Evolutionary conservation across 192 early-diverging fungal genomes (phyloP).

Genomic region (Rhizophlyctis rosea): DNA sequence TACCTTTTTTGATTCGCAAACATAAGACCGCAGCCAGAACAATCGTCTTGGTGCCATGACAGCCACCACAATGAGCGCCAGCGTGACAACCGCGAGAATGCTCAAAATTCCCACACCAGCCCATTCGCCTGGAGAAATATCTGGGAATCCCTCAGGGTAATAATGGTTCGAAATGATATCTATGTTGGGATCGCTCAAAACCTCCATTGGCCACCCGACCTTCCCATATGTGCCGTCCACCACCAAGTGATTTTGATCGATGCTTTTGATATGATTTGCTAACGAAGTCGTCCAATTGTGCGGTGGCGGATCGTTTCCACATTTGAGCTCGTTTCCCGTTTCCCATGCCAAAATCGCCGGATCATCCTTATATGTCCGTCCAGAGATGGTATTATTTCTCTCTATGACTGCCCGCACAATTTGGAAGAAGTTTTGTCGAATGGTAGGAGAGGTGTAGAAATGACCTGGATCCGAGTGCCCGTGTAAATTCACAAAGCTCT

Average conservation of each 20-base stretch:
- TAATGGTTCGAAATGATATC: constrained; percentile 10
- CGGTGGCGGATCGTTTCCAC: constrained; percentile 10
- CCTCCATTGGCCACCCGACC: constrained; percentile 19
- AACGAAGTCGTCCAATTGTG: constrained; percentile 30
- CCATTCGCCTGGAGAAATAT: too few relatives aligned
- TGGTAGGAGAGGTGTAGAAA: constrained; percentile 21
- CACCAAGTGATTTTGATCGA: constrained; percentile 25
- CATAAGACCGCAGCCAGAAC: too few relatives aligned
- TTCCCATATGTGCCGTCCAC: constrained; percentile 32
- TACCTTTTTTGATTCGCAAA: too few relatives aligned
- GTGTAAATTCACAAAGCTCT: constrained; percentile 4
- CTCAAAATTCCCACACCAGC: neutral
- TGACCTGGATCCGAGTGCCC: neutral
- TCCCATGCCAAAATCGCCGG: constrained; percentile 33
- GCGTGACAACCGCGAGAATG: neutral
- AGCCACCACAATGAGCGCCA: too few relatives aligned
- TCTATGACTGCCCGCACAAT: constrained; percentile 16
- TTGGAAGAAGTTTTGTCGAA: constrained; percentile 10
- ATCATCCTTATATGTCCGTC: constrained; percentile 28
- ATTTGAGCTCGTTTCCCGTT: constrained; percentile 33
- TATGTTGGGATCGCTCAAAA: constrained; percentile 7
- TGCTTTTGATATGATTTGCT: constrained; percentile 6
- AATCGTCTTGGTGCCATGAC: too few relatives aligned
- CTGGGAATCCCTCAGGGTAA: too few relatives aligned
- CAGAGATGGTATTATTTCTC: constrained; percentile 29